Conservation (phyloP, 176 grass and related monocot species). For the Triticum monococcum region DNA sequence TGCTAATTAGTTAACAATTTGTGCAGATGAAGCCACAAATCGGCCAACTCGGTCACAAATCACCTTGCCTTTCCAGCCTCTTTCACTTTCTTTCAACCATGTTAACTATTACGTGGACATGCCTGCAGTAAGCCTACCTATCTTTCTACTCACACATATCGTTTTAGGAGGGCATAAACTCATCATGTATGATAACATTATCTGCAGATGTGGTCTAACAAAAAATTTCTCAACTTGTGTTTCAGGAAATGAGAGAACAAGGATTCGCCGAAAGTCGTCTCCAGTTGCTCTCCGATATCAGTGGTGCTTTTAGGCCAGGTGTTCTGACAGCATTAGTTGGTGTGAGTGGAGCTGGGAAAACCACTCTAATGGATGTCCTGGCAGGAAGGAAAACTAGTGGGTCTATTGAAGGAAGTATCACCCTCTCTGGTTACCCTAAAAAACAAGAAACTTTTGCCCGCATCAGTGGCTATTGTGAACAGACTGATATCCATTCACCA, state of each 20-base stretch:
- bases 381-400: slow-evolving; percentile 93
- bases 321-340: slow-evolving; percentile 86
- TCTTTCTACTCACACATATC: background rate
- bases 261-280: slow-evolving; percentile 68
- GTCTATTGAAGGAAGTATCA: slow-evolving; percentile 68
- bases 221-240: background rate
- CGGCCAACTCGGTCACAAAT: slow-evolving; percentile 30
- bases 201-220: background rate
- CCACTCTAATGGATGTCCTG: slow-evolving; percentile 90
- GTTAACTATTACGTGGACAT: slow-evolving; percentile 86
- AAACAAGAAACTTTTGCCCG: slow-evolving; percentile 89
- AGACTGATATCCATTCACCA: slow-evolving; percentile 89
- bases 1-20: background rate
- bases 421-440: slow-evolving; percentile 73
- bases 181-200: background rate
- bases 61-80: slow-evolving; percentile 78
- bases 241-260: slow-evolving; percentile 90
- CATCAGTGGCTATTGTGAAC: slow-evolving; percentile 85
- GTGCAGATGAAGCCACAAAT: slow-evolving; percentile 21
- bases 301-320: slow-evolving; percentile 83
- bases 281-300: slow-evolving; percentile 72
- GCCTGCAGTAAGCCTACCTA: slow-evolving; percentile 61
- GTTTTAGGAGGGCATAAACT: background rate
- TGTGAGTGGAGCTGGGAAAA: slow-evolving; percentile 93
- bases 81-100: slow-evolving; percentile 82